Evolutionary conservation across 1,139 yeast species (phyloP), one percentile per base, ranked within the genome.

Genomic region (Scheffersomyces lignicola): DNA sequence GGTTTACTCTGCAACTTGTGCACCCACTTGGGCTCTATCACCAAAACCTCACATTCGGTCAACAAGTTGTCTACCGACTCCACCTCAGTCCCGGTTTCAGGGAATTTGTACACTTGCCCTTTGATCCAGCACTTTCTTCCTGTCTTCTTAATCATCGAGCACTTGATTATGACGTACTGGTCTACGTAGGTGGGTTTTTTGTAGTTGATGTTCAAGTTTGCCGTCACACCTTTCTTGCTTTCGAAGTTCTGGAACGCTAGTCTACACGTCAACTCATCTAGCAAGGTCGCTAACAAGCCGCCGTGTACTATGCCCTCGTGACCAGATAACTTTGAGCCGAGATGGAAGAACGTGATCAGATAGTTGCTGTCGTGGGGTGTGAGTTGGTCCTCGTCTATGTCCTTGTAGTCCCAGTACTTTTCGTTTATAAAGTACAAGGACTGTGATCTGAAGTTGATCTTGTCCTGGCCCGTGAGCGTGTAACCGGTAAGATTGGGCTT

Each of bases 301-400:
- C 81, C 82, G 47, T 76, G 81, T n/a, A 76, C 66, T 5, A 76
- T 71, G 4, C 70, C 70, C 9, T 61, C 56, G 49, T 76, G 81
- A 1, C 80, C 79, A 0, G 76, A 63, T 15, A 76, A 54, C 38
- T 58, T 54, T 7, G 60, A 50, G 2, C 80, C 82, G 25, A 76
- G 51, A 34, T 64, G 69, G 49, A 73, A 66, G 33, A 74, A 65
- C 0, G 77, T 73, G 13, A 56, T 33, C 2, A 59, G 51, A 35
- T 39, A 51, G 34, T 58, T 57, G 17, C 48, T 46, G 10, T 34
- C 43, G 2, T 38, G 46, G n/a, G 30, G 25, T n/a, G 45, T 24
- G 4, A 15, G 35, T 13, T 45, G 51, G n/a, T 48, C 46, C 16
- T 38, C 40, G 7, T 39, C 44, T 1, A 32, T 36, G 25, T 44